A percentile compares a stretch with the other conserved stretches of the same genome.
These are phyloP conservation scores for Xanthoconium purpureum DNA, from an alignment of 768 basidiomycete species.

Conservation along the genomic window DNA sequence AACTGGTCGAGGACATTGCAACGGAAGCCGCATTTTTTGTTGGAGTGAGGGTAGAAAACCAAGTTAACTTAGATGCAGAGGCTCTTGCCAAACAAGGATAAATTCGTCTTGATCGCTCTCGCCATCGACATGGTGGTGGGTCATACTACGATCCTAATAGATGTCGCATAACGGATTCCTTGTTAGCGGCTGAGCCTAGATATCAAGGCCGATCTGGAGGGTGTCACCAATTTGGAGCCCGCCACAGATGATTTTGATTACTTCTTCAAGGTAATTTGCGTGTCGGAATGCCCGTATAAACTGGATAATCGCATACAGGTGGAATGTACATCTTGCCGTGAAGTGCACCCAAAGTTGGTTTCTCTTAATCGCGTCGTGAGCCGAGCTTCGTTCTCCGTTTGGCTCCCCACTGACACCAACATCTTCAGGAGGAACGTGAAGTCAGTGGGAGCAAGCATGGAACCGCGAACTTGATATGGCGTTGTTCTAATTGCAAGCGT, in stretches of 20 bases:
- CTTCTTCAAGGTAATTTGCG: constrained; percentile 62
- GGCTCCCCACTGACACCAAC: constrained; percentile 1
- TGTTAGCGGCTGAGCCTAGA: constrained; percentile 56
- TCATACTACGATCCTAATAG: constrained; percentile 4
- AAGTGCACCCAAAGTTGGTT: constrained; percentile 69
- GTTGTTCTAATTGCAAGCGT: constrained; percentile 71
- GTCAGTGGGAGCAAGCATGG: constrained; percentile 64
- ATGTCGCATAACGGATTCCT: background rate
- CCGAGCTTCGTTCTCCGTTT: background rate
- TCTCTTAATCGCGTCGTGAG: constrained; percentile 67
- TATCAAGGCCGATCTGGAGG: constrained; percentile 79
- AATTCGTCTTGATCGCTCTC: constrained; percentile 12
- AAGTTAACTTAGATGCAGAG: background rate
- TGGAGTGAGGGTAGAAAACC: background rate
- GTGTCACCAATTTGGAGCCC: constrained; percentile 68
- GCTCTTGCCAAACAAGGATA: constrained; percentile 24
- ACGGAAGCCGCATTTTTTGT: constrained; percentile 21
- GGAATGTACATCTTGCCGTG: constrained; percentile 76
- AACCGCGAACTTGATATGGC: constrained; percentile 81
- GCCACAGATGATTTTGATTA: constrained; percentile 70
- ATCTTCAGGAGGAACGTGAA: constrained; percentile 59
- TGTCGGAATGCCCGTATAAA: background rate
- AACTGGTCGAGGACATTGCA: constrained; percentile 15
- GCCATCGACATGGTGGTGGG: constrained; percentile 50
- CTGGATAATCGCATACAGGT: constrained; percentile 42